These are phyloP conservation scores for Pseudozyma sp. DNA, from an alignment of 1,284 basidiomycete genomes.

Conservation along the genomic window DNA sequence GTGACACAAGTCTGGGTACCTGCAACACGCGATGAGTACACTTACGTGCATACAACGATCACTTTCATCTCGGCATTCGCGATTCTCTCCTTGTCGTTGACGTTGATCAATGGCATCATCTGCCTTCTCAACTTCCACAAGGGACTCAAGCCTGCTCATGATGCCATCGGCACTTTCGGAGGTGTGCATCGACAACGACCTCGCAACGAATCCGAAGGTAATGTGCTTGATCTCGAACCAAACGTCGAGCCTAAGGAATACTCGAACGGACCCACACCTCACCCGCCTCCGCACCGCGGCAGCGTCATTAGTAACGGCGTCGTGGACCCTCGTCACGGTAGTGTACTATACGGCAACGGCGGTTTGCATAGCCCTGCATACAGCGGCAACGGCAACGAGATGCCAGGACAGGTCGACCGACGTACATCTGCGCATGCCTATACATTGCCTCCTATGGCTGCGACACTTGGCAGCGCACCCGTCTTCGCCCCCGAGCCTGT, in stretches of 20 bases:
- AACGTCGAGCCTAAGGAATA: conserved; percentile 21
- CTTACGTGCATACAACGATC: conserved; percentile 54
- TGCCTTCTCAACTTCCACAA: conserved; percentile 61
- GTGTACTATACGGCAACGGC: not conserved
- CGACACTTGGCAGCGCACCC: conserved; percentile 14
- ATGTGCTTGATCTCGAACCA: conserved; percentile 23
- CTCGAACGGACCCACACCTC: not conserved
- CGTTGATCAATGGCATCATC: conserved; percentile 47
- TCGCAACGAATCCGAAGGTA: conserved; percentile 13
- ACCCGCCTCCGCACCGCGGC: conserved; percentile 5
- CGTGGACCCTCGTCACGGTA: conserved; percentile 8
- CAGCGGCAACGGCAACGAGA: not conserved
- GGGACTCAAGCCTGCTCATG: conserved; percentile 53
- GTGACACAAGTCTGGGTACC: conserved; percentile 56
- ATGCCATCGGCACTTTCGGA: conserved; percentile 50
- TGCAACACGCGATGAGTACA: conserved; percentile 45
- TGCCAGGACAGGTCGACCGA: conserved; percentile 4
- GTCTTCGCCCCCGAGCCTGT: conserved; percentile 13
- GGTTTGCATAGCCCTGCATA: conserved; percentile 15
- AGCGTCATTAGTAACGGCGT: conserved; percentile 1
- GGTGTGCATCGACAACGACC: conserved; percentile 35
- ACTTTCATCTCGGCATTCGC: conserved; percentile 60
- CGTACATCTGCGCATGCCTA: not conserved
- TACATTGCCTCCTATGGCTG: conserved; percentile 8
- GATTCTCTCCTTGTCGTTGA: conserved; percentile 42